Percentiles rank a stretch among this genome's conserved stretches.
Conservation (phyloP, 2,329 filamentous ascomycete genomes). For the Huntiella abstrusa region DNA sequence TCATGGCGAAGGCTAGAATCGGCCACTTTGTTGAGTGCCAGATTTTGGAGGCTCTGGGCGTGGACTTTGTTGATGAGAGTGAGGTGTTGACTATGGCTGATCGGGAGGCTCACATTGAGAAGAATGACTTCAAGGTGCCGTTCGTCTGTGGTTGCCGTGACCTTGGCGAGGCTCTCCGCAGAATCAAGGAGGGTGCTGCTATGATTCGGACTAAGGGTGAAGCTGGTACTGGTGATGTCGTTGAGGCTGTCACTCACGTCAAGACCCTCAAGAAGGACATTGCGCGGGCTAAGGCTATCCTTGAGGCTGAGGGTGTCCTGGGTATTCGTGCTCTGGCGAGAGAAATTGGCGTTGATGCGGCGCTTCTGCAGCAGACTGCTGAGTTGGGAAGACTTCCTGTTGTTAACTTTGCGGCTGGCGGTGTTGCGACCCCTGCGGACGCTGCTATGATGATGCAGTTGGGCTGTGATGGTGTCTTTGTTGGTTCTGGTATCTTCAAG, state of each 20-base stretch:
- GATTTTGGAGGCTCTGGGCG: constrained; percentile 85
- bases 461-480: constrained; percentile 93
- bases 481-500: constrained; percentile 96
- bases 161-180: constrained; percentile 76
- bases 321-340: constrained; percentile 55
- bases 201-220: constrained; percentile 99
- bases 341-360: constrained; percentile 60
- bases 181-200: constrained; percentile 82
- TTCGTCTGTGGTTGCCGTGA: constrained; percentile 96
- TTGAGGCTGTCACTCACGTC: constrained; percentile 94
- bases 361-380: constrained; percentile 69
- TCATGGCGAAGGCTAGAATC: constrained; percentile 98
- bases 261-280: constrained; percentile 76
- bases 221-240: constrained; percentile 89
- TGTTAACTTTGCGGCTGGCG: constrained; percentile 96
- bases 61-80: constrained; percentile 97
- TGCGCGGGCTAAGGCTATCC: constrained; percentile 55
- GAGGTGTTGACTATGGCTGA: constrained; percentile 96
- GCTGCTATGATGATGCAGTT: constrained; percentile 97
- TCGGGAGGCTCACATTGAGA: constrained; percentile 77
- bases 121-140: constrained; percentile 61
- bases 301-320: constrained; percentile 33
- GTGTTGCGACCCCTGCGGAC: constrained; percentile 95
- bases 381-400: constrained; percentile 77
- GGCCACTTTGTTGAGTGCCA: constrained; percentile 97